Evolutionary conservation across 176 grass and related monocot species (phyloP), one percentile per base, ranked within the genome.

Genomic region (Aegilops longissima): DNA sequence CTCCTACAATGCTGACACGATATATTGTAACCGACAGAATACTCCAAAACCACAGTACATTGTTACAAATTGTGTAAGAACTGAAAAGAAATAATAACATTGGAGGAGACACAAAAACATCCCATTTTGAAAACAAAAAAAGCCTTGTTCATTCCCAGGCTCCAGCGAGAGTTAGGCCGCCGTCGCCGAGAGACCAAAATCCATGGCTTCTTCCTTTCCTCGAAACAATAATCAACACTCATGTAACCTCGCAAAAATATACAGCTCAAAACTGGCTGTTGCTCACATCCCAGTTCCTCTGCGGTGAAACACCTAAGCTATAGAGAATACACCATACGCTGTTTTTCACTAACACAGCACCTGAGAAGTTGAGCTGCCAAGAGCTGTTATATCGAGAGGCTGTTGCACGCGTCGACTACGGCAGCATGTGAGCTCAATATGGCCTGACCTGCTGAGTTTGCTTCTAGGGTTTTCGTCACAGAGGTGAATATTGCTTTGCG

Each of bases 261-360:
- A 92, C 80, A 89, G 87, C 87, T 87, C 91, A 92, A 89, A 92
- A 89, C 75, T 80, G 80, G 84, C 84, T 87, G 91, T 89, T 84
- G 80, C 84, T 89, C 84, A 89, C 75, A 81, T 83, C 87, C 87
- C 85, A 74, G 79, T 89, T 90, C 89, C 91, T 89, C 73, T 61
- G 69, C 61, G 78, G 79, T 78, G 85, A 77, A 79, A 87, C 40
- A 86, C 61, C 83, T 89, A 86, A 86, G 51, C 80, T 89, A 88
- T 83, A 86, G 83, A 82, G 83, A 92, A 80, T 83, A 89, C 87
- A 83, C 8, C 8, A 59, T 30, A 83, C 34, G 66, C 83, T 82
- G 86, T 8, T 54, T 16, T 79, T 29, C 54, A 7, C 78, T 82
- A 67, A 78, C 65, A 73, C 67, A 89, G 74, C 67, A 92, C 62